phyloP scores from a whole-genome alignment of 139 green algal species.

The Coelastrella sp. region DNA sequence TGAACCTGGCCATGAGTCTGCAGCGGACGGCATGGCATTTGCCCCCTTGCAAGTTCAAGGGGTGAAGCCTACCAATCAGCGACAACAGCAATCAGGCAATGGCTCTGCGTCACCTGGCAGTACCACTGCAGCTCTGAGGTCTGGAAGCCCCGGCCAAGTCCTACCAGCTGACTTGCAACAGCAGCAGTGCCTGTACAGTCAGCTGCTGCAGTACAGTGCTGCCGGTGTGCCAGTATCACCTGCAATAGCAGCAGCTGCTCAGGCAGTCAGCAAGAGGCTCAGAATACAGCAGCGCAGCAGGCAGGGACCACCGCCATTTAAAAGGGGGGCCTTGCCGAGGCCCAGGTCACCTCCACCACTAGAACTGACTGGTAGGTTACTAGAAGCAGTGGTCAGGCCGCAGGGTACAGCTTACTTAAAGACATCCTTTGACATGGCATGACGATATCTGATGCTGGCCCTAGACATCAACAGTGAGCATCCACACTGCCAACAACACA shows the following conservation, averaged over 20 bases:
- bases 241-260: neutral
- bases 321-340: neutral
- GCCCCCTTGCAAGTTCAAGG: neutral
- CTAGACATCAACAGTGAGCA: no score
- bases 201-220: neutral
- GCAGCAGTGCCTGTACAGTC: neutral
- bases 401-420: neutral
- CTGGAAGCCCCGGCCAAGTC: neutral
- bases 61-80: neutral
- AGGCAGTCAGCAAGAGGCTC: neutral
- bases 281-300: neutral
- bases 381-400: neutral
- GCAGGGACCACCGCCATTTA: constrained; percentile 3
- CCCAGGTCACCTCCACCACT: neutral
- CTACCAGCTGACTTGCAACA: neutral
- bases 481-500: neutral
- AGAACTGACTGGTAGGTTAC: constrained; percentile 5
- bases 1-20: neutral
- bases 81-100: neutral
- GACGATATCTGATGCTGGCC: no score
- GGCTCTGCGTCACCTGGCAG: no score
- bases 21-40: neutral
- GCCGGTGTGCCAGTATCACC: neutral
- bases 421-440: neutral
- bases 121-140: neutral